A percentile compares a stretch with the other conserved stretches of the same genome.
phyloP scores from a whole-genome alignment of 2,329 filamentous ascomycete species.

The Ophiocordyceps camponoti-saundersi region DNA sequence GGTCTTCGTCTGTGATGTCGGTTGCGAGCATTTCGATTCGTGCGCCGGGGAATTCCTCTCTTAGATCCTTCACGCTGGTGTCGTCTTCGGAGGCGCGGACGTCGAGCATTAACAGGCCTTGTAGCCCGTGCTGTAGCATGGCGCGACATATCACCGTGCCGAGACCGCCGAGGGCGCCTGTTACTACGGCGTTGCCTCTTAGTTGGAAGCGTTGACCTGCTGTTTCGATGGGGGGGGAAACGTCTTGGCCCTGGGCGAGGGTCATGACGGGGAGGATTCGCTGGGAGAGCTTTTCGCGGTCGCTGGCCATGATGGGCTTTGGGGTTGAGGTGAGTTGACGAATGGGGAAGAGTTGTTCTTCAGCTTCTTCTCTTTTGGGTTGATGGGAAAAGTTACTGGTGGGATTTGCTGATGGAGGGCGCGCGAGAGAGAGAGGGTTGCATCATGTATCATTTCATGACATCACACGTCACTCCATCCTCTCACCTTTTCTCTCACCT shows the following conservation, averaged over 20 bases:
- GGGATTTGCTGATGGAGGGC: too few species aligned
- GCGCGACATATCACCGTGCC: constrained; percentile 36
- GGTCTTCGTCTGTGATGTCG: constrained; percentile 7
- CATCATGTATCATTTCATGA: too few species aligned
- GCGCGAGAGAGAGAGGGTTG: too few species aligned
- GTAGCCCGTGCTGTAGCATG: constrained; percentile 50
- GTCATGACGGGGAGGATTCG: constrained; percentile 11
- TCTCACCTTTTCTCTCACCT: too few species aligned
- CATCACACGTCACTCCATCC: too few species aligned
- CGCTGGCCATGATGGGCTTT: neutral
- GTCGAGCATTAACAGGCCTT: constrained; percentile 44
- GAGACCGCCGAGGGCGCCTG: constrained; percentile 28
- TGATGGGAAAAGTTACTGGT: too few species aligned
- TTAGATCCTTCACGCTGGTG: constrained; percentile 1
- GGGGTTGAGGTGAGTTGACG: neutral
- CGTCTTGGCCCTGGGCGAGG: constrained; percentile 5
- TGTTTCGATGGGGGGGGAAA: neutral
- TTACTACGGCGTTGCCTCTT: constrained; percentile 15
- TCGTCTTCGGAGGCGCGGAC: constrained; percentile 24
- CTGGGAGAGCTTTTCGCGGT: constrained; percentile 7
- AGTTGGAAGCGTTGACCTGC: constrained; percentile 12
- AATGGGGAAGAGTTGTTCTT: neutral
- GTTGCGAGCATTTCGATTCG: constrained; percentile 3
- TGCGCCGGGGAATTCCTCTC: constrained; percentile 6
- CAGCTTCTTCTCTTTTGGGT: too few species aligned